Percentiles rank a stretch among this genome's conserved stretches.
These are phyloP conservation scores for Hyaloperonospora brassicae DNA, from an alignment of 352 stramenopile genomes.

Conservation along the genomic window DNA sequence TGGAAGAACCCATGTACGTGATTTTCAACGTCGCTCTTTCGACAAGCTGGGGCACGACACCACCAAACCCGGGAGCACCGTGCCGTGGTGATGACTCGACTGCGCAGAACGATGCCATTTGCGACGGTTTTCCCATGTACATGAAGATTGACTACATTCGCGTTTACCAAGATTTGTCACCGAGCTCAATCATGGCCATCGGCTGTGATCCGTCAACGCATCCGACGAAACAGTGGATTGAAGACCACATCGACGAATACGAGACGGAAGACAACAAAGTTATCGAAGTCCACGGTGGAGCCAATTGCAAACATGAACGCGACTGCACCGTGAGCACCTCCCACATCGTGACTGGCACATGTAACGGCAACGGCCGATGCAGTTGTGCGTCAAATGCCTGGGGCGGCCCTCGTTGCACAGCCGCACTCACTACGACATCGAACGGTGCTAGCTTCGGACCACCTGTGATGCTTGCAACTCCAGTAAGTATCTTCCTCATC, in stretches of 20 bases:
- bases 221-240: conserved; percentile 52
- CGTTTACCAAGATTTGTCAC: conserved; percentile 41
- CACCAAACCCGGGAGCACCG: conserved; percentile 27
- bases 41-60: conserved; percentile 34
- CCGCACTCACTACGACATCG: conserved; percentile 17
- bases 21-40: conserved; percentile 66
- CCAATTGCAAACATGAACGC: conserved; percentile 29
- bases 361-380: conserved; percentile 22
- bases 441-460: conserved; percentile 36
- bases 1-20: conserved; percentile 83
- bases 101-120: conserved; percentile 36
- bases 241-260: conserved; percentile 54
- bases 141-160: conserved; percentile 57
- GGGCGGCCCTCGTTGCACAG: conserved; percentile 41
- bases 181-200: conserved; percentile 30
- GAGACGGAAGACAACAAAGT: conserved; percentile 31
- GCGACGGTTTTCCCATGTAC: conserved; percentile 48
- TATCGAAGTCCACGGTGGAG: conserved; percentile 36
- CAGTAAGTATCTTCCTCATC: conserved; percentile 10
- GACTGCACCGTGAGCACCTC: conserved; percentile 39
- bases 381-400: conserved; percentile 28
- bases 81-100: conserved; percentile 30
- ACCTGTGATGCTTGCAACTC: conserved; percentile 21
- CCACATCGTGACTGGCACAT: conserved; percentile 31
- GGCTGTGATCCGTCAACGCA: conserved; percentile 46